Evolutionary conservation across 2,329 filamentous ascomycete species (phyloP).

Genomic region (Dactylellina haptotyla): DNA sequence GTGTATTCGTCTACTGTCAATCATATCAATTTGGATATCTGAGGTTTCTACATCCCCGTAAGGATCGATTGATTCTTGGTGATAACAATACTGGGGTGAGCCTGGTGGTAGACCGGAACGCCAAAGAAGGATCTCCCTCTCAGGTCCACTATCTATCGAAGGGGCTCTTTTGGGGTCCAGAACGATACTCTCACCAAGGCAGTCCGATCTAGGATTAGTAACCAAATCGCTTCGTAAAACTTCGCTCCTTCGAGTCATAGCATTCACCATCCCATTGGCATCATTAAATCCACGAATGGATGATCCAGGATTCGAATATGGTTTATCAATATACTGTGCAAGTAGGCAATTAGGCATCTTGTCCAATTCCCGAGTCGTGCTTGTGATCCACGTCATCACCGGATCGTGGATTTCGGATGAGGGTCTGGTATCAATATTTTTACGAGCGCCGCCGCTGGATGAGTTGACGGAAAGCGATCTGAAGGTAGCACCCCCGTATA

Average conservation of each 20-base stretch:
- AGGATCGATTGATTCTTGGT: background rate
- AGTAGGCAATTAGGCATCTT: background rate
- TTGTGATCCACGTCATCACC: constrained; percentile 23
- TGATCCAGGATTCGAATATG: background rate
- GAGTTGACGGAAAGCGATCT: constrained; percentile 32
- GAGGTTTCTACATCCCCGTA: background rate
- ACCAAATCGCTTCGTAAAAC: too few relatives aligned
- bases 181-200: background rate
- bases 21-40: too few relatives aligned
- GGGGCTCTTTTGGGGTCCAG: background rate
- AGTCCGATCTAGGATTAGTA: background rate
- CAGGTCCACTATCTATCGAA: background rate
- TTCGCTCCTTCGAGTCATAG: too few relatives aligned
- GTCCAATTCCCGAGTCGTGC: constrained; percentile 3
- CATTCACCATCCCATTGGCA: background rate
- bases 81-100: background rate
- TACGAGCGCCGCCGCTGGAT: background rate
- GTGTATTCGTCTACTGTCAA: too few relatives aligned
- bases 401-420: constrained; percentile 14
- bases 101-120: background rate
- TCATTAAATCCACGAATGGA: constrained; percentile 6
- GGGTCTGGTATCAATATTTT: background rate
- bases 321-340: background rate
- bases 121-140: constrained; percentile 3
- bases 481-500: background rate